Base-by-base conservation (phyloP, 805 yeast genomes). In the Saturnispora bothae region DNA sequence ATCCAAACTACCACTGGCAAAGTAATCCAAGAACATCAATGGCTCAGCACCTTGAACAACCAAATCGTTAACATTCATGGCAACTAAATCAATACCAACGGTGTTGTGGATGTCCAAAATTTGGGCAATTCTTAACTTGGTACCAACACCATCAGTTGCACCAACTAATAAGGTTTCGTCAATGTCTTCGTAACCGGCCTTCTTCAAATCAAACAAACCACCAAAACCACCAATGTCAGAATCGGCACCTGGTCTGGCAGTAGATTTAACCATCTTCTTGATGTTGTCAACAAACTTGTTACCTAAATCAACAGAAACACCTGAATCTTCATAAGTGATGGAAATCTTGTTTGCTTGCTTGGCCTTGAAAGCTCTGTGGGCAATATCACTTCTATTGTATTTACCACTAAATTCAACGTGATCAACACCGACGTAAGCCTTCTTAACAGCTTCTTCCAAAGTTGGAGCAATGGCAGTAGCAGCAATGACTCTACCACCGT, bases 21-120 rank as follows among this genome's bases (percentile, higher is more conserved):
- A 92, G 65, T 92, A 92, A 64, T 92, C 99, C 48, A 92, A 70
- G 67, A 92, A 92, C 57, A 92, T 71, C 51, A 92, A 69, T 36
- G 98, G 96, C 62, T 92, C 98, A 25, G 98, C 98, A 56, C 99
- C 99, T 68, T 94, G 98, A 16, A 92, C 99, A 40, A 92, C 85
- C 52, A 92, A 71, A 62, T 92, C 99, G 56, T 92, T 92, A 30
- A 92, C 99, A 57, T 88, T 94, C 99, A 92, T 92, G 43, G 97
- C 99, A 36, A 92, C 99, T 46, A 92, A 72, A 63, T 92, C 99
- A 50, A 92, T 85, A 57, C 99, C 99, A 31, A 92, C 99, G n/a
- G 98, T 89, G 57, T 85, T 77, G 57, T 94, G 97, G 41, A 82
- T 83, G 51, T 79, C 68, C 64, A 88, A 69, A 47, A 75, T 76